phyloP scores from a whole-genome alignment of 2,329 filamentous ascomycete species.

The Hysterium pulicare region DNA sequence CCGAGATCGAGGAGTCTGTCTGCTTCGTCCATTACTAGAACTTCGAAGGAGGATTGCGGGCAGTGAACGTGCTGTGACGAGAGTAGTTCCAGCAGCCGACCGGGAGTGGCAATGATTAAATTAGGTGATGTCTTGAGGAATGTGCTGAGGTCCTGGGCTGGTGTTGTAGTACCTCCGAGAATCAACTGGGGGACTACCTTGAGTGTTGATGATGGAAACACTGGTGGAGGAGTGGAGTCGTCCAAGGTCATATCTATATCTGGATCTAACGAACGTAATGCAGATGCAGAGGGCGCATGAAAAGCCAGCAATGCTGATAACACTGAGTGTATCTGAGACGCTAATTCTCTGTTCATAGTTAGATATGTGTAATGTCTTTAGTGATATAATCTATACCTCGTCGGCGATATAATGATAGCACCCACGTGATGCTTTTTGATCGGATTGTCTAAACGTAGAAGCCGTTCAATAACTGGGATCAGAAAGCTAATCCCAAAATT shows the following conservation, averaged over 20 bases:
- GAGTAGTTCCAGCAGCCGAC: slow-evolving; percentile 81
- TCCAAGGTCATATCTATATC: slow-evolving; percentile 41
- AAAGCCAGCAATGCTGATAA: slow-evolving; percentile 75
- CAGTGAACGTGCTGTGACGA: slow-evolving; percentile 84
- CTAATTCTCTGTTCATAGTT: slow-evolving; percentile 65
- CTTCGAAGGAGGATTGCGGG: slow-evolving; percentile 83
- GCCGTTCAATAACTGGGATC: slow-evolving; percentile 76
- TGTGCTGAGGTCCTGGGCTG: slow-evolving; percentile 79
- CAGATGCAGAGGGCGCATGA: slow-evolving; percentile 72
- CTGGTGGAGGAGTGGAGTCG: slow-evolving; percentile 34
- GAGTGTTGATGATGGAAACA: slow-evolving; percentile 46
- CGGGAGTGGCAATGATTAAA: slow-evolving; percentile 84
- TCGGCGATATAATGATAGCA: slow-evolving; percentile 89
- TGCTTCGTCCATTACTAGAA: slow-evolving; percentile 89
- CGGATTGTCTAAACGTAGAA: slow-evolving; percentile 75
- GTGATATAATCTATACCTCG: slow-evolving; percentile 42
- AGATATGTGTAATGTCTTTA: not conserved
- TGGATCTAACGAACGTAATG: slow-evolving; percentile 54
- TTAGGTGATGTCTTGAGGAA: slow-evolving; percentile 86
- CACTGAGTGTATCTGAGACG: slow-evolving; percentile 83
- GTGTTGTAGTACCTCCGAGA: slow-evolving; percentile 74
- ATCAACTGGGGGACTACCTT: slow-evolving; percentile 75
- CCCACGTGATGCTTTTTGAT: slow-evolving; percentile 87
- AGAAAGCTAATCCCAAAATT: slow-evolving; percentile 54
- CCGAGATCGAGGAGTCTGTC: slow-evolving; percentile 89